A percentile compares a stretch with the other conserved stretches of the same genome.
phyloP scores from a whole-genome alignment of 106 monocot genomes.

The Apostasia shenzhenica region DNA sequence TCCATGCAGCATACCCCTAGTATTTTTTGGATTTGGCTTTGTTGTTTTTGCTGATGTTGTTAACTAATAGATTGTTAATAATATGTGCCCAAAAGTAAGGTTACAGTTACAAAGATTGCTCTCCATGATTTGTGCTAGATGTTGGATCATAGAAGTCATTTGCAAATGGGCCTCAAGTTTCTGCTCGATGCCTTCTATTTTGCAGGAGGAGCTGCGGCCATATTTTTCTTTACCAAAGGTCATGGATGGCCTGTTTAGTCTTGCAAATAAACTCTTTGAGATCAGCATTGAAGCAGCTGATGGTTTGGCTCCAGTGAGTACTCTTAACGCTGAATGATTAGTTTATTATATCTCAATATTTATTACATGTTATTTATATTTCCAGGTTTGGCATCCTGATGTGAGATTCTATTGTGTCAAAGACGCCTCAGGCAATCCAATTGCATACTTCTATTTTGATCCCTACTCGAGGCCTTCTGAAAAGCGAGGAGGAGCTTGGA shows the following conservation, averaged over 20 bases:
- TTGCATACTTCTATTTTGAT: constrained; percentile 98
- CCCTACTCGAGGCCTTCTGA: constrained; percentile 98
- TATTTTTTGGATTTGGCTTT: no score
- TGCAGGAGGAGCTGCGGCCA: constrained; percentile 91
- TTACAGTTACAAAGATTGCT: no score
- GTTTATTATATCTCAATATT: not conserved
- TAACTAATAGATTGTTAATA: no score
- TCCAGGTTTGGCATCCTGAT: constrained; percentile 86
- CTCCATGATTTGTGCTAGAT: no score
- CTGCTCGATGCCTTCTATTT: not conserved
- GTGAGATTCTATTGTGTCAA: constrained; percentile 92
- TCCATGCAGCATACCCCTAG: no score
- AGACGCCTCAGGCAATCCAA: constrained; percentile 70
- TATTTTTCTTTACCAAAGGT: constrained; percentile 93
- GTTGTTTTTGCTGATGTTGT: no score
- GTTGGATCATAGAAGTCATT: no score
- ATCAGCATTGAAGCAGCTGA: constrained; percentile 84
- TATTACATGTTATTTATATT: not conserved
- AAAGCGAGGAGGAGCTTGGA: constrained; percentile 98
- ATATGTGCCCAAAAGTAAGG: no score
- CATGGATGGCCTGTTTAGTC: constrained; percentile 92
- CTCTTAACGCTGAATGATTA: not conserved
- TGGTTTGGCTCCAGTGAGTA: constrained; percentile 73
- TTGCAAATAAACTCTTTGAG: constrained; percentile 87
- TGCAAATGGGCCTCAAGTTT: not conserved